A percentile compares a stretch with the other conserved stretches of the same genome.
Conservation (phyloP, 2,329 filamentous ascomycete species). For the Sordariomycetes sp. region DNA sequence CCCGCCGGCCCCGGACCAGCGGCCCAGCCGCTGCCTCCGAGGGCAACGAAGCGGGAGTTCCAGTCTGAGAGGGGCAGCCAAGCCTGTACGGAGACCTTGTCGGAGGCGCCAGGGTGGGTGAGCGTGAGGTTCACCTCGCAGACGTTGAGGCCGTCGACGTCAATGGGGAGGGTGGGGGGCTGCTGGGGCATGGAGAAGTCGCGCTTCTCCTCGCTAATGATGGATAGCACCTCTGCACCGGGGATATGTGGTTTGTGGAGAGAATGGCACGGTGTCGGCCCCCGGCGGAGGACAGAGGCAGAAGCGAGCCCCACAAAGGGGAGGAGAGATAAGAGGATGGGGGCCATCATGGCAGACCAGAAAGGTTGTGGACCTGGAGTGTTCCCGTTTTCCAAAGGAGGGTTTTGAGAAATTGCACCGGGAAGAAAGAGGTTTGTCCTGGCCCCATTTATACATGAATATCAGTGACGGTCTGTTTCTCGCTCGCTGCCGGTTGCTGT, state of each 20-base stretch:
- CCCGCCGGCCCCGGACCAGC: conserved; percentile 1
- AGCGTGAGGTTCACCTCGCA: conserved; percentile 11
- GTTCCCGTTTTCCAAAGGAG: too few species aligned
- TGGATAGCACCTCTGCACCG: background rate
- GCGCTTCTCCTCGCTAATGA: background rate
- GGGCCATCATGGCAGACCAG: background rate
- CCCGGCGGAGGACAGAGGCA: background rate
- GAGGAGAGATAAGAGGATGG: background rate
- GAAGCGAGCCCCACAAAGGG: background rate
- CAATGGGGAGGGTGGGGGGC: background rate
- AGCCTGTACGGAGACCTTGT: conserved; percentile 8
- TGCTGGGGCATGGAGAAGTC: background rate
- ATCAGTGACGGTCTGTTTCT: too few species aligned
- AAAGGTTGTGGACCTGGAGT: background rate
- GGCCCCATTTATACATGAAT: too few species aligned
- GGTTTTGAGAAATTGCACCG: too few species aligned
- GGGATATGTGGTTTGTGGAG: background rate
- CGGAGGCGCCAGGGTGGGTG: conserved; percentile 7
- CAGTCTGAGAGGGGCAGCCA: conserved; percentile 9
- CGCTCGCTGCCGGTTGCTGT: too few species aligned
- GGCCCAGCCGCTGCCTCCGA: conserved; percentile 10
- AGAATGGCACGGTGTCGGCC: background rate
- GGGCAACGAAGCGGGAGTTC: conserved; percentile 8
- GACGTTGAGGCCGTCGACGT: conserved; percentile 4
- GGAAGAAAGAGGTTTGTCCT: too few species aligned